Base-by-base conservation (phyloP, 192 early-diverging fungal genomes). In the Rhizophagus prolifer region DNA sequence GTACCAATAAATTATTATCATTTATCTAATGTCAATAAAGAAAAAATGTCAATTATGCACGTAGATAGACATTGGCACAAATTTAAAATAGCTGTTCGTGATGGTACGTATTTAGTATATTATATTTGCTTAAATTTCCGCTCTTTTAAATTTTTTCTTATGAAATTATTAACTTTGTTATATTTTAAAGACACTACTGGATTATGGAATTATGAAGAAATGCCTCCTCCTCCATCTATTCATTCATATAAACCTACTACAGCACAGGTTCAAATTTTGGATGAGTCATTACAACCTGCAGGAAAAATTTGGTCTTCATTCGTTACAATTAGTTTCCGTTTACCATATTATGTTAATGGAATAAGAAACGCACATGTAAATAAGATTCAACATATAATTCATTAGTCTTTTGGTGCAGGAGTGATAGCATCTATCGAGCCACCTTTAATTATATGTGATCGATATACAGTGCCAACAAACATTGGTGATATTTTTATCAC, bases 31-130 rank as follows among this genome's bases (percentile, higher is more conserved):
- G 89, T 94, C 6, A 90, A 96, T 83, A 91, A 90, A 36, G 90
- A 92, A 66, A 38, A 89, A 88, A 60, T 85, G 96, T 13, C 89
- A 78, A 91, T 98, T 65, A 93, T 95, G 85, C 90, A 88, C 73
- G 90, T 95, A 9, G 91, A 95, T 79, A 85, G 94, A 71, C 94
- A 95, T 79, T 98, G 95, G 95, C 87, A 90, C 77, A 86, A 84
- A 64, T 94, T 95, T 81, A 82, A 92, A 71, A 62, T 96, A 76
- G 92, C 94, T 25, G 79, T 85, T 9, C 88, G 96, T 77, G 92
- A 95, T 84, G 88, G 86, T 87, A 85, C 74, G 38, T 59, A 54
- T 13, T 73, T 36, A 7, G 7, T n/a, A n/a, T n/a, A n/a, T n/a
- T n/a, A n/a, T 36, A 4, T 38, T 38, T 38, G 7, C 36, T 38